Conservation (phyloP, 2,329 filamentous ascomycete genomes). For the Penicillium sp. region DNA sequence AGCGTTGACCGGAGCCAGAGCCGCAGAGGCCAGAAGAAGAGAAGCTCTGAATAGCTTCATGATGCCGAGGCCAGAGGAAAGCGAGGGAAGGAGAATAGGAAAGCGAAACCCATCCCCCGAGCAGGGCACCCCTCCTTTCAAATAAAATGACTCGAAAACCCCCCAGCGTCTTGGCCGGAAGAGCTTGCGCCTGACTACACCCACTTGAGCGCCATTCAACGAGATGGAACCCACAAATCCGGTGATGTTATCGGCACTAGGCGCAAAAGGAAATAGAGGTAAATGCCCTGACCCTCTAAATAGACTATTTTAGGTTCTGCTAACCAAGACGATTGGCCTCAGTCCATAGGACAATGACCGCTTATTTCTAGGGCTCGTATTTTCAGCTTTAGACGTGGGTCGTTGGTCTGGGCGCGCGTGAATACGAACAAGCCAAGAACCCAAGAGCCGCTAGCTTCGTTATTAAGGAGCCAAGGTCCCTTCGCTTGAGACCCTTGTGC, state of each 20-base stretch:
- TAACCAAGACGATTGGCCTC: neutral
- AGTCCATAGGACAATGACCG: neutral
- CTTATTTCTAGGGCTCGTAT: conserved; percentile 13
- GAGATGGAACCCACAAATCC: neutral
- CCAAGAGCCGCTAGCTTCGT: conserved; percentile 1
- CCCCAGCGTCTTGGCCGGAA: neutral
- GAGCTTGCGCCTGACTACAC: conserved; percentile 1
- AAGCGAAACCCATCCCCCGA: too few relatives aligned
- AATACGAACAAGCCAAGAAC: conserved; percentile 18
- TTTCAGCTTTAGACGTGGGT: neutral
- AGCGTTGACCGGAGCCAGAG: neutral
- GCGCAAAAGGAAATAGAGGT: neutral
- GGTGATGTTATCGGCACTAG: neutral
- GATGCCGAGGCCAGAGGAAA: neutral
- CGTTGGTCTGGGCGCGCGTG: conserved; percentile 4
- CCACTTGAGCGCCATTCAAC: conserved; percentile 1
- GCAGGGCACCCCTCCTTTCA: neutral
- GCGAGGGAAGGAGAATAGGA: neutral
- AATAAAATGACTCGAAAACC: neutral
- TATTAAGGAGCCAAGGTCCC: neutral
- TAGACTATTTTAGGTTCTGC: neutral
- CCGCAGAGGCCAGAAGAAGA: neutral
- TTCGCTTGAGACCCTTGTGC: neutral
- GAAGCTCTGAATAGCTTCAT: neutral
- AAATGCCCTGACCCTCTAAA: neutral